Base-by-base conservation (phyloP, 176 grass and related monocot genomes). In the Saccharum officinarum region DNA sequence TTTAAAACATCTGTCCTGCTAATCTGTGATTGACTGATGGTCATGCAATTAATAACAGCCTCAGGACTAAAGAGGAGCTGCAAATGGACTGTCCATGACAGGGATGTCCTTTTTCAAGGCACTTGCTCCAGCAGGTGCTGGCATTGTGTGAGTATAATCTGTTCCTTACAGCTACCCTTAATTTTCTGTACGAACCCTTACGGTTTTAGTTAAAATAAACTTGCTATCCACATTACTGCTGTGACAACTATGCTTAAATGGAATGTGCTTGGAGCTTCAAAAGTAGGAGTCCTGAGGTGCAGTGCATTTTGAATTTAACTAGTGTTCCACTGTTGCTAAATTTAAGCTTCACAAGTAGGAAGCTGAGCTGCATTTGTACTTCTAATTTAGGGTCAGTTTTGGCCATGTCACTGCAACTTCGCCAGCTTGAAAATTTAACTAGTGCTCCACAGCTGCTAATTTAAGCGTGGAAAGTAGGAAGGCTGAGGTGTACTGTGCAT, bases 41-140 rank as follows among this genome's bases (percentile, higher is more conserved):
- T 0, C 16, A 2, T 62, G 26, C 20, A 30, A 78, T 64, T 85
- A 26, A 18, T 23, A 64, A 86, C 90, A 95, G 90, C 33, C 74
- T 80, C 93, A 91, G 50, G 78, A 87, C 16, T 90, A 95, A 92
- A 84, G 87, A 84, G 93, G 93, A 59, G 75, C 90, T 73, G 93
- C 93, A 64, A 95, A 95, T 92, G 90, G 90, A 13, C 39, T 88
- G 11, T 52, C 90, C 18, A 81, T 95, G 84, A 95, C 88, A n/a
- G 79, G 18, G 55, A 74, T 89, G 80, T 95, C 90, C 33, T 36
- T 95, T 30, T 89, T 92, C 34, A 95, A 91, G 79, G 86, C 76
- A 82, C 36, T 87, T 13, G 93, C 93, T 84, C 93, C 93, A 71
- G 90, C 88, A 31, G 83, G 85, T 54, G 88, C 61, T 2, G 88